phyloP scores from a whole-genome alignment of 2,329 filamentous ascomycete genomes.

The Claviceps purpurea region DNA sequence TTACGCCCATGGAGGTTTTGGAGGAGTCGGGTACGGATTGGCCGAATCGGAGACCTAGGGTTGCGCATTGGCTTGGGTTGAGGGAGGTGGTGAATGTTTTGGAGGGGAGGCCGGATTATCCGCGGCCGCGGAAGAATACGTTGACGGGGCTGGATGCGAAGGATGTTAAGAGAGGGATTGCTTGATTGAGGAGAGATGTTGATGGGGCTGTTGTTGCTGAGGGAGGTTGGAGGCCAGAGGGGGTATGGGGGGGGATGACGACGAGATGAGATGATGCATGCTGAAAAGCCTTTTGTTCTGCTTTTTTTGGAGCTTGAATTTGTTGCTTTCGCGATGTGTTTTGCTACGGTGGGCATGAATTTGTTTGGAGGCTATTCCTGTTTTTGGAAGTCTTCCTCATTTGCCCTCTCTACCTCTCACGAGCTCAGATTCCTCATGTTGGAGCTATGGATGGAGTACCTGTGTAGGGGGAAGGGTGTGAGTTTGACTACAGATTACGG shows the following conservation, averaged over 20 bases:
- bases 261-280: neutral
- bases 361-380: no score
- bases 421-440: no score
- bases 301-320: neutral
- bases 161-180: constrained; percentile 44
- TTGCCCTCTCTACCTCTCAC: no score
- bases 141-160: constrained; percentile 43
- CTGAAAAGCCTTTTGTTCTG: neutral
- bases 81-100: constrained; percentile 75
- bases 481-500: no score
- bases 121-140: constrained; percentile 30
- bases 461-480: no score
- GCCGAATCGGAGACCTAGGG: constrained; percentile 71
- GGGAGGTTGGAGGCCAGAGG: neutral
- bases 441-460: no score
- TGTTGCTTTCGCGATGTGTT: neutral
- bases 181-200: neutral
- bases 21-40: constrained; percentile 86
- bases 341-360: no score
- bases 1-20: constrained; percentile 65
- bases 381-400: no score
- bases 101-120: constrained; percentile 52
- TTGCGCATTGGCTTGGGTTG: constrained; percentile 73
- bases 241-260: neutral
- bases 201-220: neutral